A percentile compares a stretch with the other conserved stretches of the same genome.
phyloP scores from a whole-genome alignment of 257 asterid genomes.

The Solanum arcanum region DNA sequence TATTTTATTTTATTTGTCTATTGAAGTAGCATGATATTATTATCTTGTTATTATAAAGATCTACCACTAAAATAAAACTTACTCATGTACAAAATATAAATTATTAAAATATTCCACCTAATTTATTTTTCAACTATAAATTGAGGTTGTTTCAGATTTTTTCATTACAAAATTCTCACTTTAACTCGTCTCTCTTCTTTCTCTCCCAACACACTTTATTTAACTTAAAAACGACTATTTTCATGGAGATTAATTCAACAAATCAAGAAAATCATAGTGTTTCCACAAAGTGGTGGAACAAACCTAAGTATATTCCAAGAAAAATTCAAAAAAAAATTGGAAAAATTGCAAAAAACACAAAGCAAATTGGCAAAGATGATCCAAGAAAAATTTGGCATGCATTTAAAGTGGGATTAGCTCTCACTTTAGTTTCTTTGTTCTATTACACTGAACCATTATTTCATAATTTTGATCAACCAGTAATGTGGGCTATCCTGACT shows the following conservation, averaged over 20 bases:
- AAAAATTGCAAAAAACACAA: constrained; percentile 3
- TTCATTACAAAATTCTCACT: neutral
- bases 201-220: neutral
- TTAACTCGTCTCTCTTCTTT: neutral
- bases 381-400: constrained; percentile 52
- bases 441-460: constrained; percentile 56
- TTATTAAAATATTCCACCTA: too few species aligned
- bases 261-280: constrained; percentile 5
- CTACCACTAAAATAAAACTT: too few species aligned
- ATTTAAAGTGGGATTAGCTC: constrained; percentile 51
- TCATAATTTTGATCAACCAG: constrained; percentile 52
- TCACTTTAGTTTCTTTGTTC: constrained; percentile 45
- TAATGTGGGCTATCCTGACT: constrained; percentile 74
- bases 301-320: constrained; percentile 7
- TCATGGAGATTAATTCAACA: constrained; percentile 14
- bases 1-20: neutral
- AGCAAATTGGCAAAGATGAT: constrained; percentile 48
- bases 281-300: neutral
- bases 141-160: neutral
- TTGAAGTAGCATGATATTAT: too few species aligned
- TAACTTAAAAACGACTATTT: neutral
- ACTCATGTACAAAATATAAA: too few species aligned
- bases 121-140: neutral
- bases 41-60: too few species aligned
- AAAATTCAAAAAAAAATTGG: constrained; percentile 1